Base-by-base conservation (phyloP, 306 rosid genomes). In the Hippophae gyantsensis region DNA sequence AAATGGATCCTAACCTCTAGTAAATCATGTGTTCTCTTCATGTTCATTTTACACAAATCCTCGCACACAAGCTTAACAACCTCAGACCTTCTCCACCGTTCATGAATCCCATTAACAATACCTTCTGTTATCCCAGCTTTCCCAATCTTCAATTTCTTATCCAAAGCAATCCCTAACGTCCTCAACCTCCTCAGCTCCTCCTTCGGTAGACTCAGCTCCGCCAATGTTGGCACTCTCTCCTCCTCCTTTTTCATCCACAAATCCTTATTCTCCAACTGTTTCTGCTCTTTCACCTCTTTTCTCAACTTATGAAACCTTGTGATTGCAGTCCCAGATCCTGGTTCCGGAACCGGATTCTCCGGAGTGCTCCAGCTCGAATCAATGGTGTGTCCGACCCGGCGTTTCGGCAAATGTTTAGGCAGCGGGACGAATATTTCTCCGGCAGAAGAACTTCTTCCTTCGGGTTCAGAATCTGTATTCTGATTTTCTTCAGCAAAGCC, bases 101-200 rank as follows among this genome's bases (percentile, higher is more conserved):
- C 98, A 55, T 90, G 96, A 74, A 90, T 87, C 23, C 96, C 76
- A 60, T 87, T 87, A 40, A 90, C 84, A 44, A 90, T 87, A 58
- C 98, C 98, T 57, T 90, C 96, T 32, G 92, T 90, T 13, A 90
- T 67, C 58, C 98, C 96, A 1, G 96, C 95, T 75, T 90, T 90
- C 56, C 98, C 96, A 54, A 87, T 51, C 60, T 72, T 83, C 61
- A 90, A 13, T 77, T 83, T 90, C 85, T 81, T 83, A 76, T 54
- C 72, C 87, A 75, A 46, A 64, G 48, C 53, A 60, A 83, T 58
- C 60, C 95, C 95, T 2, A 70, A 18, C 11, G 56, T 73, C 72
- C 66, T 71, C 72, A 90, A 65, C 68, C 92, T 74, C 73, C 75
- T 52, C 54, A 87, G 67, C 78, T 90, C 96, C 55, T 25, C 60